phyloP scores from a whole-genome alignment of 2,329 filamentous ascomycete genomes.

The Apiospora phragmitis region DNA sequence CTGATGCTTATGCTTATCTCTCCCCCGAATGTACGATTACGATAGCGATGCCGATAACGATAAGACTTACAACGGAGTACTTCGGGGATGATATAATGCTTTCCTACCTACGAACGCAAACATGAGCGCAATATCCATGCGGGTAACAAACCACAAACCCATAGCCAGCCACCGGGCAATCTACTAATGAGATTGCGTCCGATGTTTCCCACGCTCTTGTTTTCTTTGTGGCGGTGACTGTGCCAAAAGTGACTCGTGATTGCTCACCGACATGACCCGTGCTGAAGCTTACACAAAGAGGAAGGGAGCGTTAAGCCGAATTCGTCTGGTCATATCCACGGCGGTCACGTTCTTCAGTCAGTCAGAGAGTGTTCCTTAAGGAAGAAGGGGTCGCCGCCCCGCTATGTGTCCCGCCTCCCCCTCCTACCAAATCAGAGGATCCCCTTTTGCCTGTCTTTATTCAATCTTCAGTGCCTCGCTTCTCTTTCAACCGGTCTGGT shows the following conservation, averaged over 20 bases:
- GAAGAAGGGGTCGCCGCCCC: not conserved
- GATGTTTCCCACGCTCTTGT: not conserved
- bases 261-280: slow-evolving; percentile 10
- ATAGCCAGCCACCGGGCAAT: not conserved
- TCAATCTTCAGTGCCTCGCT: not conserved
- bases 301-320: not conserved
- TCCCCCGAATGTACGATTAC: not conserved
- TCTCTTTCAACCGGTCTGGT: not conserved
- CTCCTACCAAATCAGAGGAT: not conserved
- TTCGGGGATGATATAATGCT: no score
- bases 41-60: not conserved
- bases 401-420: not conserved
- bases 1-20: not conserved
- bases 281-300: not conserved
- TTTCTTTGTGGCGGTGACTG: not conserved
- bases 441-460: not conserved
- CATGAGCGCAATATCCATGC: no score
- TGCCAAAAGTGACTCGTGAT: not conserved
- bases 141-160: no score
- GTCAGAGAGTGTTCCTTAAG: not conserved
- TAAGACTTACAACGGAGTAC: not conserved
- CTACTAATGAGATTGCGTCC: not conserved
- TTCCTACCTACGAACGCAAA: no score
- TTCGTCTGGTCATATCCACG: not conserved
- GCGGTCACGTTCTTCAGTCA: not conserved